Base-by-base conservation (phyloP, 2,329 filamentous ascomycete genomes). In the Penicillium sp. region DNA sequence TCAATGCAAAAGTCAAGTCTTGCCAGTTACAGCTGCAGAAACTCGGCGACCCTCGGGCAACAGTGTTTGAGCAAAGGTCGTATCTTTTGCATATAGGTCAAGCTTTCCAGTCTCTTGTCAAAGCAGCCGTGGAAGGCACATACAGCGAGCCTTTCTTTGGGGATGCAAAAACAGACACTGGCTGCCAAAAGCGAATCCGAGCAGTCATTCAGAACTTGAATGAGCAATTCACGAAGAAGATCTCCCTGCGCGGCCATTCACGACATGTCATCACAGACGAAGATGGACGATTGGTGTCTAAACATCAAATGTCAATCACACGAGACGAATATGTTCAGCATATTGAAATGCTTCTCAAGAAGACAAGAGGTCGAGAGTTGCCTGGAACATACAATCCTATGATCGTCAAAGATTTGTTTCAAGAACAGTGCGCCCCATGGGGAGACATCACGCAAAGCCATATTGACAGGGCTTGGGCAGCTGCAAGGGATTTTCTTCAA, bases 331-430 rank as follows among this genome's bases (percentile, higher is more conserved):
- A 75, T 43, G 68, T 84, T 3, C 43, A 68, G 0, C 74, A 79
- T 60, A 75, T 81, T 3, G 54, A 73, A 41, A 58, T 68, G 0
- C 70, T 78, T 3, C 70, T 84, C 50, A 61, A 69, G 25, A 73
- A 73, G 38, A 79, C 71, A 6, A 76, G 84, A 27, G 82, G 80
- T 0, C 72, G 80, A 6, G 87, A 89, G 65, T 71, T 89, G 0
- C 83, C 84, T 0, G 84, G 86, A 0, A 84, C 77, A 0, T 88
- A 85, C 69, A 86, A 86, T 58, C 81, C 86, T 0, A 67, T 84
- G 53, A 73, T 89, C 10, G 78, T 89, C 0, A 74, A 75, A 0
- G 81, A 87, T 23, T 68, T 90, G 0, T 89, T 89, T 66, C 73
- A 73, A 21, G 80, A 86, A 46, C 85, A 89, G 57, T 85, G 80